Evolutionary conservation across 176 grass and related monocot species (phyloP).

Genomic region (Oropetium thomaeum): DNA sequence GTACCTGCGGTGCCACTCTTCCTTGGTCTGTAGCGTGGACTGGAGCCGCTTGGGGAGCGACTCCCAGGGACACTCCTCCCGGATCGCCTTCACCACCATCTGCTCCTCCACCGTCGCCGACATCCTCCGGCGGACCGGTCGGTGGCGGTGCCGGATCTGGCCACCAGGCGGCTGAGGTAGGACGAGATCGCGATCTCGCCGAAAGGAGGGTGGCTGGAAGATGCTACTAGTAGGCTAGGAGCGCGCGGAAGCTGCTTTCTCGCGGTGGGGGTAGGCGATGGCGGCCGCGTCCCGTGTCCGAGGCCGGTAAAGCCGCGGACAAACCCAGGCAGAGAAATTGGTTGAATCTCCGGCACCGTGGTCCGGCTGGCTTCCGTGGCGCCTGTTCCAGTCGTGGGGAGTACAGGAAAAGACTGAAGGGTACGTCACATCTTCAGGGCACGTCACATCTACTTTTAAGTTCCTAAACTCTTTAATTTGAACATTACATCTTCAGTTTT

Average conservation of each 20-base stretch:
- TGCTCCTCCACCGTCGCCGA: conserved; percentile 78
- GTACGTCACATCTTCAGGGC: too few relatives aligned
- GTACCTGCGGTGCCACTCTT: conserved; percentile 91
- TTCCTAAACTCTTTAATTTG: too few relatives aligned
- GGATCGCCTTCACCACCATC: conserved; percentile 82
- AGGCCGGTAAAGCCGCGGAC: conserved; percentile 17
- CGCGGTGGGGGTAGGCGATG: conserved; percentile 1
- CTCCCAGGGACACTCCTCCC: conserved; percentile 86
- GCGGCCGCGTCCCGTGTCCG: not conserved
- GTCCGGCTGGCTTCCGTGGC: conserved; percentile 10
- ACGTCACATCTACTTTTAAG: too few relatives aligned
- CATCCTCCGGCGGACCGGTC: conserved; percentile 25
- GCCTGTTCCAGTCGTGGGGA: not conserved
- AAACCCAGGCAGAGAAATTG: conserved; percentile 13
- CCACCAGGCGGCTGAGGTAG: not conserved
- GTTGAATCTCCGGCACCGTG: not conserved
- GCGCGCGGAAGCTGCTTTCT: not conserved
- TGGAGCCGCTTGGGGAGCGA: conserved; percentile 89
- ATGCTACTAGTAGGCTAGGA: too few relatives aligned
- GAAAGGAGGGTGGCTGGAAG: not conserved
- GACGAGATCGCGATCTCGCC: conserved; percentile 38
- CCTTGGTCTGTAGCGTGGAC: conserved; percentile 59
- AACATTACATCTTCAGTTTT: too few relatives aligned
- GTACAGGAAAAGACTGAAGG: too few relatives aligned
- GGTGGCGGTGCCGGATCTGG: conserved; percentile 34